Evolutionary conservation across 805 yeast genomes (phyloP).

Genomic region (Metschnikowia orientalis): DNA sequence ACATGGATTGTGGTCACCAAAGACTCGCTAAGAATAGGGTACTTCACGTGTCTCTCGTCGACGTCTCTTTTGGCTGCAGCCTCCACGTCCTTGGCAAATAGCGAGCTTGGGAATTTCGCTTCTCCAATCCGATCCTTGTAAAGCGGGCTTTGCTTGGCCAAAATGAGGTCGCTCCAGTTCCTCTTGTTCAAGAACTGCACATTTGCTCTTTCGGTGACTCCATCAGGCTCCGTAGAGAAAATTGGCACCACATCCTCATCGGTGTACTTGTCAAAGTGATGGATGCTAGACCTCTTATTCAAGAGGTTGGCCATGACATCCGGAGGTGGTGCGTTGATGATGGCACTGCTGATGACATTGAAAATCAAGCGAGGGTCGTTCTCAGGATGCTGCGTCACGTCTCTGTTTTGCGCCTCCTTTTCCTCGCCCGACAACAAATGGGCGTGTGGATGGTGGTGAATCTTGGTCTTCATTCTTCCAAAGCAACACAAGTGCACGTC

Average conservation of each 20-base stretch:
- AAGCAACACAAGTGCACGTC: slow-evolving; percentile 89
- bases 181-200: slow-evolving; percentile 58
- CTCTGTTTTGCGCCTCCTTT: slow-evolving; percentile 34
- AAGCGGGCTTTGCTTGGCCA: slow-evolving; percentile 36
- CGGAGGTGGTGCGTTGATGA: slow-evolving; percentile 91
- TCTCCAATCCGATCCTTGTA: slow-evolving; percentile 19
- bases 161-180: slow-evolving; percentile 69
- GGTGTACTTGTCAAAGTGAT: slow-evolving; percentile 58
- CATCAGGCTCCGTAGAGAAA: slow-evolving; percentile 58
- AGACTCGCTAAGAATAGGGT: slow-evolving; percentile 54
- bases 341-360: slow-evolving; percentile 86
- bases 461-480: slow-evolving; percentile 65
- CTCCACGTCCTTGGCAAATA: slow-evolving; percentile 15
- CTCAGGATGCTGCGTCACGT: slow-evolving; percentile 49
- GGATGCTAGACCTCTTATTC: slow-evolving; percentile 62
- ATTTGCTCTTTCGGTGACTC: slow-evolving; percentile 39
- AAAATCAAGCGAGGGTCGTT: slow-evolving; percentile 71
- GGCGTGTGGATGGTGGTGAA: slow-evolving; percentile 41
- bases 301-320: slow-evolving; percentile 74
- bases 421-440: slow-evolving; percentile 27
- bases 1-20: slow-evolving; percentile 69
- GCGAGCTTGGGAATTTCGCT: slow-evolving; percentile 42
- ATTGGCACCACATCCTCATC: slow-evolving; percentile 81
- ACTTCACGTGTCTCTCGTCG: slow-evolving; percentile 36
- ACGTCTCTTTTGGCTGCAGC: slow-evolving; percentile 9